phyloP scores from a whole-genome alignment of 306 rosid genomes.

The Rosa multiflora region DNA sequence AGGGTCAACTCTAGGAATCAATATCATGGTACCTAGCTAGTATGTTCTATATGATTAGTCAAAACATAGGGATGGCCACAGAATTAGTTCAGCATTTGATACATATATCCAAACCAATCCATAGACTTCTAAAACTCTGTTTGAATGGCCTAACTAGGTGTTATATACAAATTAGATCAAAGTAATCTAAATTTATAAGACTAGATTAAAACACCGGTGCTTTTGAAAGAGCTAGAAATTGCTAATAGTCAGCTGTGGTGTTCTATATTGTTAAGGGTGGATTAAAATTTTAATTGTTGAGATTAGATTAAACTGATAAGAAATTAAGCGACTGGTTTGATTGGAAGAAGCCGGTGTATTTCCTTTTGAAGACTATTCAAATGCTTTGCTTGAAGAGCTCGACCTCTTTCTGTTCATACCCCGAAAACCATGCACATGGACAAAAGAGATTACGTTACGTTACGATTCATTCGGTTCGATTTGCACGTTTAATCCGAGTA shows the following conservation, averaged over 20 bases:
- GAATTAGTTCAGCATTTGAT: background rate
- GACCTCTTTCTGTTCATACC: background rate
- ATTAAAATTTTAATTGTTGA: background rate
- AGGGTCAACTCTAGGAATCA: slow-evolving; percentile 12
- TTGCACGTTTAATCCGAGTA: background rate
- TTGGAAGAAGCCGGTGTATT: background rate
- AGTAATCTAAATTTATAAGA: too few relatives aligned
- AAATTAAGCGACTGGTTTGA: background rate
- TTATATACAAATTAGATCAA: too few relatives aligned
- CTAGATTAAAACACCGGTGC: too few relatives aligned
- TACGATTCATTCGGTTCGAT: background rate
- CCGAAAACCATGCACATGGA: background rate
- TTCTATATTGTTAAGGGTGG: background rate
- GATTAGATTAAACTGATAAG: background rate
- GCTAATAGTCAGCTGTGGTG: background rate
- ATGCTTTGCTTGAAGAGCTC: slow-evolving; percentile 4
- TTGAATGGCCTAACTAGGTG: too few relatives aligned
- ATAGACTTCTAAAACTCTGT: too few relatives aligned
- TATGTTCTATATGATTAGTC: background rate
- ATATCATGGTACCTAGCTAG: background rate
- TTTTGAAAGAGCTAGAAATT: background rate
- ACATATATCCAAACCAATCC: too few relatives aligned
- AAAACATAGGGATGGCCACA: background rate
- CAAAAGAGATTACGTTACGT: background rate
- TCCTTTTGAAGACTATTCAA: slow-evolving; percentile 2